Conservation (phyloP, 2,329 filamentous ascomycete genomes). For the Aureobasidium mangrovei region DNA sequence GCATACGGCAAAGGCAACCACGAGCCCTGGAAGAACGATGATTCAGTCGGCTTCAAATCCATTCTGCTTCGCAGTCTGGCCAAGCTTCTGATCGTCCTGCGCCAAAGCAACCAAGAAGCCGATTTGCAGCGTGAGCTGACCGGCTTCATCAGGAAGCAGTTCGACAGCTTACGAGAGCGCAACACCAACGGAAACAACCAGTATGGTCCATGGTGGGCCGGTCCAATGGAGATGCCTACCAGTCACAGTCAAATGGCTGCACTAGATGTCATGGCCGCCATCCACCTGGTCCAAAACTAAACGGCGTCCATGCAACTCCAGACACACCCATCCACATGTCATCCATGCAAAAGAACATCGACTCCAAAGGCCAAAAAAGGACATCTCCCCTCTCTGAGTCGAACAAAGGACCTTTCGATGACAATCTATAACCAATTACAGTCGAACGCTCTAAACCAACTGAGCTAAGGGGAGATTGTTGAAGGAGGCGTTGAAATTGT, state of each 20-base stretch:
- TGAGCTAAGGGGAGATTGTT: constrained; percentile 13
- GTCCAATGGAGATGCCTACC: constrained; percentile 22
- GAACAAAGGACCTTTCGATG: constrained; percentile 13
- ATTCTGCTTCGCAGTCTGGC: constrained; percentile 22
- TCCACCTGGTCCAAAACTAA: constrained; percentile 17
- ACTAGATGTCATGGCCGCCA: constrained; percentile 25
- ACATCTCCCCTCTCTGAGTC: constrained; percentile 12
- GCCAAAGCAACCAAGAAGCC: constrained; percentile 11
- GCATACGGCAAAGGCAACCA: constrained; percentile 21
- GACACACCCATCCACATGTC: background rate
- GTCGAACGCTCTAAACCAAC: constrained; percentile 13
- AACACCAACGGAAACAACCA: constrained; percentile 24
- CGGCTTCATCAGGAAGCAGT: constrained; percentile 21
- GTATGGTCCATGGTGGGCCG: constrained; percentile 26
- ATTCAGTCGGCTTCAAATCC: constrained; percentile 24
- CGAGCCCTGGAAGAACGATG: constrained; percentile 20
- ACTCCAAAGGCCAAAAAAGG: background rate
- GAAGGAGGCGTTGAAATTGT: too few relatives aligned
- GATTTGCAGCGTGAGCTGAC: constrained; percentile 13
- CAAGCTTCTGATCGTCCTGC: constrained; percentile 18
- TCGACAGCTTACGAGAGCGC: constrained; percentile 17
- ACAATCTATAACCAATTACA: constrained; percentile 10
- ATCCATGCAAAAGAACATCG: background rate
- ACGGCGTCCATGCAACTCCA: background rate
- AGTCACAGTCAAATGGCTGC: constrained; percentile 24